These are phyloP conservation scores for Saccharomyces eubayanus DNA, from an alignment of 805 yeast genomes.

Conservation along the genomic window DNA sequence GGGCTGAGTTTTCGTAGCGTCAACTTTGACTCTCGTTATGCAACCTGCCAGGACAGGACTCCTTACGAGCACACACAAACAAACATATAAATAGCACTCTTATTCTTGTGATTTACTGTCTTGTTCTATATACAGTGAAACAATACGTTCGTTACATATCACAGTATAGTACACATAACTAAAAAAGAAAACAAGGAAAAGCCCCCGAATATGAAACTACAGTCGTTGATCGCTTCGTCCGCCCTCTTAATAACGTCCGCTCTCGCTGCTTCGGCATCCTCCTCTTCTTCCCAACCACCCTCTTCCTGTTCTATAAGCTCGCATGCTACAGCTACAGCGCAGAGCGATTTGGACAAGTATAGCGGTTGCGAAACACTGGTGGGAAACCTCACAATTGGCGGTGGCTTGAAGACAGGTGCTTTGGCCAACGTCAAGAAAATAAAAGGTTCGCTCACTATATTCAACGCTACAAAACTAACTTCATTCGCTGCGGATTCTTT, in stretches of 20 bases:
- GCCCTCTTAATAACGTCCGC: neutral
- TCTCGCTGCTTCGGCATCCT: neutral
- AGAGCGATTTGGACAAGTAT: slow-evolving; percentile 66
- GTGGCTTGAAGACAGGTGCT: slow-evolving; percentile 54
- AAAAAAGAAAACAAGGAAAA: neutral
- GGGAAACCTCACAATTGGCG: slow-evolving; percentile 69
- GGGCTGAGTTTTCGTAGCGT: neutral
- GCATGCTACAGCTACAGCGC: slow-evolving; percentile 65
- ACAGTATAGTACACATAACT: neutral
- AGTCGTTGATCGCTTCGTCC: neutral
- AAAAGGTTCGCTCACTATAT: slow-evolving; percentile 64
- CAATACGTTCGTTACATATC: neutral
- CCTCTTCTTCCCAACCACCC: slow-evolving; percentile 19
- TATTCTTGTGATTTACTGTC: neutral
- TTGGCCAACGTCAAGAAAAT: slow-evolving; percentile 70
- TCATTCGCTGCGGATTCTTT: slow-evolving; percentile 73
- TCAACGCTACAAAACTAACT: slow-evolving; percentile 54
- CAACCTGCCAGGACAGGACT: neutral
- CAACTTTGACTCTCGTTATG: neutral
- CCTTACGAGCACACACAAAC: neutral
- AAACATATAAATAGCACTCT: neutral
- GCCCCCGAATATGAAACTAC: neutral
- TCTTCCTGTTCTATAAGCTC: slow-evolving; percentile 58
- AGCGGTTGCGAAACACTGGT: slow-evolving; percentile 68
- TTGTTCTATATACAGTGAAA: neutral